phyloP scores from a whole-genome alignment of 2,329 filamentous ascomycete genomes.

The Aspergillus pseudotamarii region DNA sequence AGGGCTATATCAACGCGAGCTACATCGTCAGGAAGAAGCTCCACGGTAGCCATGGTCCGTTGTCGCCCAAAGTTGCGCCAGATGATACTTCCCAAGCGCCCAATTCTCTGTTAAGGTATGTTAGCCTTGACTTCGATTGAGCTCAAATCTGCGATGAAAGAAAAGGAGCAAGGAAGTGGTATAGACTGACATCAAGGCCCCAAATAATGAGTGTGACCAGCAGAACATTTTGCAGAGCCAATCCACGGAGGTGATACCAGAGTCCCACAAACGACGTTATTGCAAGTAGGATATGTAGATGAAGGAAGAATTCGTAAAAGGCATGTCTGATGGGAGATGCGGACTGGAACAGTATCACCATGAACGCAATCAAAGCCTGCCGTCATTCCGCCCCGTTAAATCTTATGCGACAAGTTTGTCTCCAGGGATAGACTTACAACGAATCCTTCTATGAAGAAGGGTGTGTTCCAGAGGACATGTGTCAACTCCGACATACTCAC shows the following conservation, averaged over 20 bases:
- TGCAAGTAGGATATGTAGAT: slow-evolving; percentile 45
- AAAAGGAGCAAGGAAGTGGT: slow-evolving; percentile 1
- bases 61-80: slow-evolving; percentile 55
- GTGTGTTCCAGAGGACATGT: slow-evolving; percentile 29
- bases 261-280: slow-evolving; percentile 42
- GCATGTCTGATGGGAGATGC: slow-evolving; percentile 46
- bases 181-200: slow-evolving; percentile 33
- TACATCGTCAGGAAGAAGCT: slow-evolving; percentile 59
- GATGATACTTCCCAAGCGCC: slow-evolving; percentile 49
- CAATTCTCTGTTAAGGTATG: slow-evolving; percentile 38
- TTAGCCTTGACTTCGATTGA: slow-evolving; percentile 24
- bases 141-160: slow-evolving; percentile 14
- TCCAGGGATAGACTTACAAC: slow-evolving; percentile 53
- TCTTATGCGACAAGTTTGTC: slow-evolving; percentile 29
- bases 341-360: slow-evolving; percentile 44
- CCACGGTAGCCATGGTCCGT: slow-evolving; percentile 54
- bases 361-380: slow-evolving; percentile 44
- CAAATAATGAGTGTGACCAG: slow-evolving; percentile 36
- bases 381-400: slow-evolving; percentile 42
- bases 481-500: slow-evolving; percentile 55
- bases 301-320: slow-evolving; percentile 49
- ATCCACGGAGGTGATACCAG: slow-evolving; percentile 38
- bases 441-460: slow-evolving; percentile 34
- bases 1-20: slow-evolving; percentile 48
- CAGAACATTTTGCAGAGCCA: slow-evolving; percentile 34